Percentiles rank a stretch among this genome's conserved stretches.
These are phyloP conservation scores for Phialophora tarda DNA, from an alignment of 2,329 filamentous ascomycete genomes.

Conservation along the genomic window DNA sequence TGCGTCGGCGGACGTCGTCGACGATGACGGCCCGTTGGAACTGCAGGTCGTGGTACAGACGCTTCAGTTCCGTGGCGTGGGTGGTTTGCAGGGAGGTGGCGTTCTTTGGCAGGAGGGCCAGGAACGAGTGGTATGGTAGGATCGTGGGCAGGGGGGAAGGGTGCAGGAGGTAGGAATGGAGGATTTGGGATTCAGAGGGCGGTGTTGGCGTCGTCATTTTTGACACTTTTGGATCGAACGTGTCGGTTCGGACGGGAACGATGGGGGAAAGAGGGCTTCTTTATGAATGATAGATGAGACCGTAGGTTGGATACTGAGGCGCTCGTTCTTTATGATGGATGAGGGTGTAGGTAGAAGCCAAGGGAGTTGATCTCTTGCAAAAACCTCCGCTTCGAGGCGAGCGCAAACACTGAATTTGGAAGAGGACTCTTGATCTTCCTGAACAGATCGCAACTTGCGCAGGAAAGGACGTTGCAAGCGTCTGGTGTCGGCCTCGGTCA, in stretches of 20 bases:
- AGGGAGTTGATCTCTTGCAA: neutral
- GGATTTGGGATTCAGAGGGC: constrained; percentile 74
- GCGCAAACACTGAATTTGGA: neutral
- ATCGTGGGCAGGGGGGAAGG: constrained; percentile 76
- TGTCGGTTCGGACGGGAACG: too few relatives aligned
- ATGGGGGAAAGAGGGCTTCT: too few relatives aligned
- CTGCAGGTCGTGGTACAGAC: constrained; percentile 80
- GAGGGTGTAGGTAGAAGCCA: neutral
- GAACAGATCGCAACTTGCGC: neutral
- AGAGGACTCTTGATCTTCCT: neutral
- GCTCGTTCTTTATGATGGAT: neutral
- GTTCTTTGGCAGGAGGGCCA: constrained; percentile 64
- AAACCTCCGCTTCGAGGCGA: neutral
- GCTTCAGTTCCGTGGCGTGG: constrained; percentile 68
- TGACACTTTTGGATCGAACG: too few relatives aligned
- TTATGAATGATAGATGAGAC: too few relatives aligned
- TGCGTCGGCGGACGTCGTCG: constrained; percentile 69
- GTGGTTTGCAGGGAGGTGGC: constrained; percentile 1
- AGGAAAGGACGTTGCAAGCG: too few relatives aligned
- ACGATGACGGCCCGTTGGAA: constrained; percentile 72
- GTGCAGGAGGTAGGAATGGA: constrained; percentile 77
- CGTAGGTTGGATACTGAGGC: too few relatives aligned
- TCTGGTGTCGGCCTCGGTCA: too few relatives aligned
- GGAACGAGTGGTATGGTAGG: constrained; percentile 76
- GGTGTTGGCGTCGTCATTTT: constrained; percentile 49